Percentiles rank a stretch among this genome's conserved stretches.
phyloP scores from a whole-genome alignment of 192 early-diverging fungal genomes.

The Kickxella alabastrina region DNA sequence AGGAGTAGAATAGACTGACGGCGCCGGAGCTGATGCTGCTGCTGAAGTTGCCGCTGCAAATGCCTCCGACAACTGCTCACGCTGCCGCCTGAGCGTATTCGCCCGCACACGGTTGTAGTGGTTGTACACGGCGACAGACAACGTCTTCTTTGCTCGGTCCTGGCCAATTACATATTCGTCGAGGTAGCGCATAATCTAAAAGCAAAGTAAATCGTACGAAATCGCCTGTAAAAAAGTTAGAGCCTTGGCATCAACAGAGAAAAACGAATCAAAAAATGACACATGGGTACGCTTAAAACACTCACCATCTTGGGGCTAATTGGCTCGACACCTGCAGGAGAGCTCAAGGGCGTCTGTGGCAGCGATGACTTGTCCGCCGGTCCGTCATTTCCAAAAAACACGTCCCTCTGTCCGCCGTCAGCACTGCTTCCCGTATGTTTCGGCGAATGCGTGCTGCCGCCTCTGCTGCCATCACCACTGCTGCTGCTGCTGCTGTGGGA shows the following conservation, averaged over 20 bases:
- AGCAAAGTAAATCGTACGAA: neutral
- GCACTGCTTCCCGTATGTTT: neutral
- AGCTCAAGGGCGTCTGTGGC: conserved; percentile 9
- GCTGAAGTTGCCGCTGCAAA: conserved; percentile 25
- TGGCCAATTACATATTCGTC: conserved; percentile 88
- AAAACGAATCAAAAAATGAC: neutral
- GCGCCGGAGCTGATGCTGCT: neutral
- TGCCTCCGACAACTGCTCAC: conserved; percentile 42
- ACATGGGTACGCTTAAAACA: neutral
- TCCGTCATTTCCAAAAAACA: conserved; percentile 2
- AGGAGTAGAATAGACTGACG: conserved; percentile 4
- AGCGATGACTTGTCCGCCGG: conserved; percentile 5
- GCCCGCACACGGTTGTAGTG: conserved; percentile 75
- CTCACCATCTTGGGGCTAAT: conserved; percentile 50
- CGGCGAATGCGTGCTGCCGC: conserved; percentile 11
- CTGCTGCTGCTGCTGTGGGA: neutral
- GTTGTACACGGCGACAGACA: conserved; percentile 82
- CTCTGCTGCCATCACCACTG: neutral
- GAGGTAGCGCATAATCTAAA: conserved; percentile 70
- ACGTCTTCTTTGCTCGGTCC: conserved; percentile 73
- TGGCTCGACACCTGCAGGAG: conserved; percentile 30
- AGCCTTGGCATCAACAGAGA: neutral
- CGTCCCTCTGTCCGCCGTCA: conserved; percentile 10
- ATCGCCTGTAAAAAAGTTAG: neutral
- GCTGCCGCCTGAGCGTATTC: conserved; percentile 56